Conservation (phyloP, 768 basidiomycete genomes). For the Lactifluus piperatus region DNA sequence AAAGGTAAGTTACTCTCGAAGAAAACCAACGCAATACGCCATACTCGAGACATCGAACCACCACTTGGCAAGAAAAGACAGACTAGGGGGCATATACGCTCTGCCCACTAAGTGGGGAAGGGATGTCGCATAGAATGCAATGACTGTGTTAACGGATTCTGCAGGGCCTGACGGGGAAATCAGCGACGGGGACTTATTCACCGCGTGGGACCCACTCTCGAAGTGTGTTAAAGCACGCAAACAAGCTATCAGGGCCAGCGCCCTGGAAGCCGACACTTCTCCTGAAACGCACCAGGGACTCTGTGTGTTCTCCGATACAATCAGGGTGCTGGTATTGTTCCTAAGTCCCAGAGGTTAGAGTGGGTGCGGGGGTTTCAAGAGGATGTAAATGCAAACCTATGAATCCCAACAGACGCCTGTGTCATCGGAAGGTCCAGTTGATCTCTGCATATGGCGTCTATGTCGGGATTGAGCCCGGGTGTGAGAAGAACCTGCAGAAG, state of each 20-base stretch:
- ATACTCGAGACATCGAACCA: slow-evolving; percentile 74
- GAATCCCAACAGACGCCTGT: slow-evolving; percentile 36
- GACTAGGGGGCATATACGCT: slow-evolving; percentile 55
- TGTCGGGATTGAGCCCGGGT: slow-evolving; percentile 56
- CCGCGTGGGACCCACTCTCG: slow-evolving; percentile 39
- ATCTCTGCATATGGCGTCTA: slow-evolving; percentile 58
- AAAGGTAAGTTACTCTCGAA: neutral
- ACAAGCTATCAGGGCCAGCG: slow-evolving; percentile 55
- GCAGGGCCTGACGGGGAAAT: slow-evolving; percentile 43
- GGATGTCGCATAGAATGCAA: slow-evolving; percentile 73
- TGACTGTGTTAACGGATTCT: slow-evolving; percentile 61
- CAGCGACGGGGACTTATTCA: neutral
- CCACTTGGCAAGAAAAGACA: slow-evolving; percentile 60
- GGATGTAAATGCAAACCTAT: slow-evolving; percentile 33
- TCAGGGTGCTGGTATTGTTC: slow-evolving; percentile 34
- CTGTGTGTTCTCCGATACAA: slow-evolving; percentile 28
- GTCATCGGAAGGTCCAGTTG: slow-evolving; percentile 43
- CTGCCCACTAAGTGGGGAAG: slow-evolving; percentile 53
- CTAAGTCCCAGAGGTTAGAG: slow-evolving; percentile 25
- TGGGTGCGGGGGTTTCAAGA: neutral
- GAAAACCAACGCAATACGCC: slow-evolving; percentile 17
- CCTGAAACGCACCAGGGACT: slow-evolving; percentile 70
- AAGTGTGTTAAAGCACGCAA: slow-evolving; percentile 64
- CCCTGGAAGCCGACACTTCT: slow-evolving; percentile 58
- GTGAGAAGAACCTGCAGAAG: slow-evolving; percentile 60